Evolutionary conservation across 1,284 basidiomycete species (phyloP).

Genomic region (Ceratobasidium sp.): DNA sequence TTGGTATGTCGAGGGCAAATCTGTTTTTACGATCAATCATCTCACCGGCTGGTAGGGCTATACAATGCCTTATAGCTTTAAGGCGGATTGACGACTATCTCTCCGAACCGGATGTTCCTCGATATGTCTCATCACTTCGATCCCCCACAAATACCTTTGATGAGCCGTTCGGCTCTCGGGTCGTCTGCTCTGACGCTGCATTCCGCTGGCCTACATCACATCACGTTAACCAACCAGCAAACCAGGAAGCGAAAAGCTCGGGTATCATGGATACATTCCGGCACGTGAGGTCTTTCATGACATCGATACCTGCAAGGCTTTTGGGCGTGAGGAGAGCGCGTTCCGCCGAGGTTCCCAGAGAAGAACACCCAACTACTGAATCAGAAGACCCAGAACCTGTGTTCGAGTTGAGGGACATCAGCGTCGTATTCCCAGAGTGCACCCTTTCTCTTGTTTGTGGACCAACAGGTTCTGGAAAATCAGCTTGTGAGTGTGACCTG

Average conservation of each 20-base stretch:
- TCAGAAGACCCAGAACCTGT: not conserved
- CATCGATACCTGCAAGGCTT: not conserved
- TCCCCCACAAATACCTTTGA: not conserved
- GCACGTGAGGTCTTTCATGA: not conserved
- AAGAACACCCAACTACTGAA: not conserved
- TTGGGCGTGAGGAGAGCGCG: not conserved
- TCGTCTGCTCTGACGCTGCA: not conserved
- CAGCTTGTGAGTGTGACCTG: conserved; percentile 15
- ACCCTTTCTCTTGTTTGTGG: conserved; percentile 28
- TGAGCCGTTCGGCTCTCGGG: not conserved
- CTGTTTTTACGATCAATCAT: not conserved
- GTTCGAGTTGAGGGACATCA: conserved; percentile 24
- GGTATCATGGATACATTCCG: not conserved
- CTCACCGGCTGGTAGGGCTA: too few species aligned
- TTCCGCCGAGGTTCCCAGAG: not conserved
- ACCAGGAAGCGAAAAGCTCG: not conserved
- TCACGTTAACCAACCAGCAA: not conserved
- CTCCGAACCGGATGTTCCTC: conserved; percentile 15
- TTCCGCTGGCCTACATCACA: not conserved
- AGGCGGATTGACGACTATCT: conserved; percentile 13
- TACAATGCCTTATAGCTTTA: conserved; percentile 1
- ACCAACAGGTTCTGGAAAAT: conserved; percentile 38
- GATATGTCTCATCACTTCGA: not conserved
- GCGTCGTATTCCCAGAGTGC: conserved; percentile 23
- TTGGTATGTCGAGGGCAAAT: not conserved